Base-by-base conservation (phyloP, 2,329 filamentous ascomycete genomes). In the Pseudogymnoascus sp. region DNA sequence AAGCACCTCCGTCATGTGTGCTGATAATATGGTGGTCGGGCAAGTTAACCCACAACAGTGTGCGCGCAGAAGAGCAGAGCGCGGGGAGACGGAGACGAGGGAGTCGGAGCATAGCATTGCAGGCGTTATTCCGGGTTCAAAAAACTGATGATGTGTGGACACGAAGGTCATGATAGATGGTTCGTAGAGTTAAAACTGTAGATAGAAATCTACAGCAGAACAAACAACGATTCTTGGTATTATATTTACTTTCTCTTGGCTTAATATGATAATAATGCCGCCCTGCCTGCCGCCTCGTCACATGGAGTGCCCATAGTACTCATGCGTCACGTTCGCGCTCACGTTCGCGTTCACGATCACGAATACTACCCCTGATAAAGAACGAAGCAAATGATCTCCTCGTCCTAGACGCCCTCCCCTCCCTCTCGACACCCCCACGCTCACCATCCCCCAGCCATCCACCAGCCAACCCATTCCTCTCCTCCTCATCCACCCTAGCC, bases 1-100 rank as follows among this genome's bases (percentile, higher is more conserved):
- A 44, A 27, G 21, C 41, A 44, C 41, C 41, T 27, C 41, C 41
- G 17, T n/a, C 41, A 12, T 2, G 41, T 21, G 21, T n/a, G 41
- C 41, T 17, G 41, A 44, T 44, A 27, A 21, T 27, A 12, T 27
- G 41, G 36, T 7, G 41, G 9, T 27, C 21, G 41, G n/a, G 2
- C 41, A 6, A n/a, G 41, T 27, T 25, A 38, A 67, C 72, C 59
- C 63, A 70, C 44, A 67, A 72, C 66, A 69, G 71, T 59, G 70
- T 70, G 59, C 29, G 27, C 12, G 15, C 59, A 64, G 31, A 42
- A 36, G 15, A 67, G 72, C 66, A 69, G 71, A 58, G 70, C 70
- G 59, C 29, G 27, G 9, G 13, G 60, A 64, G 31, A 42, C 29
- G 15, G 21, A 27, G 21, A 44, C 41, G 21, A 21, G 41, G 41